Conservation (phyloP, 2,329 filamentous ascomycete genomes). For the Biscogniauxia mediterranea region DNA sequence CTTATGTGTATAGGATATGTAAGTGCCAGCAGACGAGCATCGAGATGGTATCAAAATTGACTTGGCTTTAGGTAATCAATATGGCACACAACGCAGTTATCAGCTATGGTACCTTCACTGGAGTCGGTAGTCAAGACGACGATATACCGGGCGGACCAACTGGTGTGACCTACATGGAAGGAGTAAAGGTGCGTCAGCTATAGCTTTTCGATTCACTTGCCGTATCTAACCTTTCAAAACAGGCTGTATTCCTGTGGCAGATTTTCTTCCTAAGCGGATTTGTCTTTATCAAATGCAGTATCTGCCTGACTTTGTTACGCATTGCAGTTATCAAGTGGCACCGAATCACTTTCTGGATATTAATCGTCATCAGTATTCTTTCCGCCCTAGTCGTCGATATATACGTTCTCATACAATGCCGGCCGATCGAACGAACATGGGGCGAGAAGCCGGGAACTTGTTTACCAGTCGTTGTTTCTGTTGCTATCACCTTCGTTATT, state of each 20-base stretch:
- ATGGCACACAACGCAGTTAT: conserved; percentile 16
- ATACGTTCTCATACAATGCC: conserved; percentile 12
- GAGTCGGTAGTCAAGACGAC: conserved; percentile 11
- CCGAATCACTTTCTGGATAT: conserved; percentile 8
- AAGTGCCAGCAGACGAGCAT: not conserved
- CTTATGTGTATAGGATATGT: conserved; percentile 17
- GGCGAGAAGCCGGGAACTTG: conserved; percentile 9
- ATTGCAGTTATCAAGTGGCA: conserved; percentile 12
- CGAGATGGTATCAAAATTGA: not conserved
- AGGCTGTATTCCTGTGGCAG: conserved; percentile 15
- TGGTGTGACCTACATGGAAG: not conserved
- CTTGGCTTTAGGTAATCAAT: conserved; percentile 11
- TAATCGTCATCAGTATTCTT: conserved; percentile 10
- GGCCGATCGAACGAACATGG: conserved; percentile 13
- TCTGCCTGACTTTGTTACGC: conserved; percentile 16
- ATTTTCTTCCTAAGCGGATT: conserved; percentile 14
- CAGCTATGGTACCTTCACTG: conserved; percentile 24
- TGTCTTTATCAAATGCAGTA: conserved; percentile 18
- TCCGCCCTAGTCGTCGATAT: conserved; percentile 11
- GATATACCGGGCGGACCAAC: conserved; percentile 1
- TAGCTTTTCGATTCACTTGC: not conserved
- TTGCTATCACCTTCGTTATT: conserved; percentile 16
- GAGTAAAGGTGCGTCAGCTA: not conserved
- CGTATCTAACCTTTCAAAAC: not conserved
- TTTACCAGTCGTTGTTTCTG: conserved; percentile 1